Base-by-base conservation (phyloP, 1,139 yeast species). In the Diutina scorzettiae region DNA sequence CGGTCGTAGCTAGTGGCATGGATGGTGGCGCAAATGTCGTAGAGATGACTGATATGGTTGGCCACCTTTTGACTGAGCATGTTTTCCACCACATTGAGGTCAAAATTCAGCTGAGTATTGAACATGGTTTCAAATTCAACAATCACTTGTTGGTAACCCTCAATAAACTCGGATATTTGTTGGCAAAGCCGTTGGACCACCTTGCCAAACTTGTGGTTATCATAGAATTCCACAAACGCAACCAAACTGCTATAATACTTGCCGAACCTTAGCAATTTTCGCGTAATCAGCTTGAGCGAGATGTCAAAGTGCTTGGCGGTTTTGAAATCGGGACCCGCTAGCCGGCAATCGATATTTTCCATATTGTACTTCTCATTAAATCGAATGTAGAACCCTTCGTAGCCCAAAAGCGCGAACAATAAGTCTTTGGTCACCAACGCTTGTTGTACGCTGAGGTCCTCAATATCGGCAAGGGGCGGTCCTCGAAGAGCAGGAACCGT, bases 381-480 rank as follows among this genome's bases (percentile, higher is more conserved):
- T 39, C 89, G 65, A 23, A 91, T 76, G 51, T 81, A 86, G 29
- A 69, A 67, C 0, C 97, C 96, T 56, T 87, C 95, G 37, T 75
- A 63, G 0, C 97, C 97, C 42, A 79, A 52, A 21, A 91, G 59
- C 2, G 83, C 78, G 50, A 71, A 73, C 18, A 86, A 53, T 12
- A 87, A 57, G 55, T 91, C 98, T 46, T 75, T 71, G 25, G 83
- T 67, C 1, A 89, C 70, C 17, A 81, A 64, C 0, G 82, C 80
- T 54, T 86, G 95, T 55, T 86, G 95, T 2, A 70, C 61, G 43
- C 71, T 57, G 19, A 66, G 60, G 47, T 69, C 74, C 19, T 54
- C 51, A 6, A 71, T 76, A 51, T 3, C 39, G 2, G 17, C 27
- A 5, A 34, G 11, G 17, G 23, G 24, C 12, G 39, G 39, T 12